A percentile compares a stretch with the other conserved stretches of the same genome.
Evolutionary conservation across 257 asterid species (phyloP).

Genomic region (Penstemon newberryi): DNA sequence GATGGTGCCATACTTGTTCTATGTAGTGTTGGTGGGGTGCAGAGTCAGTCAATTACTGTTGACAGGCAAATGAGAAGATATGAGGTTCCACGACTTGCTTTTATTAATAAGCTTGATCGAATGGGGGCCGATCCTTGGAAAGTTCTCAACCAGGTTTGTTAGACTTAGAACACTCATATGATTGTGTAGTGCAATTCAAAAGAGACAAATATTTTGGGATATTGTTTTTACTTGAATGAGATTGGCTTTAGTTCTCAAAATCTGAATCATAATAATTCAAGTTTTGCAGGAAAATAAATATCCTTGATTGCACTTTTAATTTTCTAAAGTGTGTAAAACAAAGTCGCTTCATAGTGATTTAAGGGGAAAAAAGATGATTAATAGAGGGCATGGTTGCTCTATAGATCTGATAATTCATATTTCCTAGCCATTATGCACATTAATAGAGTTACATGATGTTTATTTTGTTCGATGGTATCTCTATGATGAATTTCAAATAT

Average conservation of each 20-base stretch:
- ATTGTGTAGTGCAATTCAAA: not conserved
- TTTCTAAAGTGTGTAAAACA: not conserved
- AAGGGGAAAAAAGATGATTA: too few species aligned
- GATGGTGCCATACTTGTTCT: constrained; percentile 97
- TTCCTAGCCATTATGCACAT: not conserved
- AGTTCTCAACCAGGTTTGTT: constrained; percentile 88
- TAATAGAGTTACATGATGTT: not conserved
- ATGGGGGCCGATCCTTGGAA: constrained; percentile 99
- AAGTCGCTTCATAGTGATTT: too few species aligned
- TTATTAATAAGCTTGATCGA: constrained; percentile 92
- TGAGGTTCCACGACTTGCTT: constrained; percentile 95
- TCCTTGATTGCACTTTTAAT: too few species aligned
- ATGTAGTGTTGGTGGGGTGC: constrained; percentile 99
- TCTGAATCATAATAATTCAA: not conserved
- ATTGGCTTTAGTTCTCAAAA: not conserved
- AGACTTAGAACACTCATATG: not conserved
- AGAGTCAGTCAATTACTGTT: constrained; percentile 97
- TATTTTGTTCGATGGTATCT: constrained; percentile 10
- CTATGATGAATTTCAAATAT: constrained; percentile 15
- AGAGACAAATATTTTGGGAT: not conserved
- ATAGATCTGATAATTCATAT: not conserved
- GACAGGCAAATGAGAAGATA: constrained; percentile 99
- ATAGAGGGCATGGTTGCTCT: too few species aligned
- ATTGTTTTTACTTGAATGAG: constrained; percentile 5
- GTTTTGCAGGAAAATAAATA: constrained; percentile 13